Evolutionary conservation across 768 basidiomycete species (phyloP).

Genomic region (Tylopilus balloui): DNA sequence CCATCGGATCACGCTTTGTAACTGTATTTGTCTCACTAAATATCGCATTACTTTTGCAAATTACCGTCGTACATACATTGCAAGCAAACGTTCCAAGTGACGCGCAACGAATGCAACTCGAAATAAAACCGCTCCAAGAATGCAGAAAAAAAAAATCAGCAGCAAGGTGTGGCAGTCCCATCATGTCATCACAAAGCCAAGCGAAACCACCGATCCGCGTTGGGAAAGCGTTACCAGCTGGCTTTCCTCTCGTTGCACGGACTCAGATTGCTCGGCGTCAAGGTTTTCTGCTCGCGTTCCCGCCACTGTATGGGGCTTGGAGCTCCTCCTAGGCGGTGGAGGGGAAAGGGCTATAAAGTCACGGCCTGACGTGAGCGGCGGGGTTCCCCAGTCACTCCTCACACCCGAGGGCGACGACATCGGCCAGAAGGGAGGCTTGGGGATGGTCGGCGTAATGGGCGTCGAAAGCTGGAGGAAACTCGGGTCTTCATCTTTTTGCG

Average conservation of each 20-base stretch:
- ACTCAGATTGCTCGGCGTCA: constrained; percentile 10
- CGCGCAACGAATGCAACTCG: neutral
- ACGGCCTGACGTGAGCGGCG: constrained; percentile 26
- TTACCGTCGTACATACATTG: neutral
- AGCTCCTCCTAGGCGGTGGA: constrained; percentile 62
- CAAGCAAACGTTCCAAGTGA: neutral
- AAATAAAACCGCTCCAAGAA: neutral
- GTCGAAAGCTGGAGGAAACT: constrained; percentile 58
- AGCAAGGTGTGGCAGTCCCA: constrained; percentile 16
- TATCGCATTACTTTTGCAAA: neutral
- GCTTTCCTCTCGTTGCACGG: constrained; percentile 8
- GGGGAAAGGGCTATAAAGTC: constrained; percentile 54
- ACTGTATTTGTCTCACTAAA: constrained; percentile 7
- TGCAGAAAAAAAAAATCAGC: constrained; percentile 20
- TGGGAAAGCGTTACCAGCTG: constrained; percentile 38
- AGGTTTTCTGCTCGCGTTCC: constrained; percentile 9
- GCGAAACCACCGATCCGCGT: constrained; percentile 50
- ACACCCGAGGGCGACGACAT: constrained; percentile 17
- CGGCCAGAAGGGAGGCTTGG: constrained; percentile 25
- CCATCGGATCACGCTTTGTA: constrained; percentile 12
- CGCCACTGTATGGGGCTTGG: constrained; percentile 39
- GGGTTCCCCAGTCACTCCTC: constrained; percentile 2
- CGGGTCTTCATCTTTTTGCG: constrained; percentile 42
- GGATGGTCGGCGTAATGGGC: constrained; percentile 35
- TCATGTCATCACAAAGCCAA: constrained; percentile 45